Conservation (phyloP, 2,329 filamentous ascomycete genomes). For the Aspergillus costaricaensis region DNA sequence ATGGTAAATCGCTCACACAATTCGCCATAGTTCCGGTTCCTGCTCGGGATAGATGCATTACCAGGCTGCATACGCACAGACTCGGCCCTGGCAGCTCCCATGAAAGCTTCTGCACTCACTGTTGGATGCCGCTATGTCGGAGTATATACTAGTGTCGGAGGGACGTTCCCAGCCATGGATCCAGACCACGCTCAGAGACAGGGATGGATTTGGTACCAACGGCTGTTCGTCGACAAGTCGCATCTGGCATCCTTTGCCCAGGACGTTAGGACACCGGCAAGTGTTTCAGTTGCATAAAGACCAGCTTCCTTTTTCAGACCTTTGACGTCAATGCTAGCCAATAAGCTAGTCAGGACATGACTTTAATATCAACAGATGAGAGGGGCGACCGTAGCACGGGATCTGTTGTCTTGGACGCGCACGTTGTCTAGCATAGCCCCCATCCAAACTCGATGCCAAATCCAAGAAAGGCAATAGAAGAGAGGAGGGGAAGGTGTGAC, state of each 20-base stretch:
- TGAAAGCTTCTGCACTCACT: neutral
- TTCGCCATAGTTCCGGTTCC: neutral
- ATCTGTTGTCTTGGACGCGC: neutral
- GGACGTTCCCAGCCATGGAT: neutral
- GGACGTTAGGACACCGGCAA: neutral
- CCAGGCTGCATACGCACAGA: neutral
- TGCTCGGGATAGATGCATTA: neutral
- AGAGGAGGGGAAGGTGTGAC: neutral
- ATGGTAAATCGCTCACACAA: neutral
- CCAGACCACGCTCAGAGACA: neutral
- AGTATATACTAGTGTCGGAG: neutral
- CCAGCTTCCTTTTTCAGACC: neutral
- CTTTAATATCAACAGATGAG: neutral
- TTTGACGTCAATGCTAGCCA: neutral
- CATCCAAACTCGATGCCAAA: neutral
- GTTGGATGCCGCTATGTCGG: neutral
- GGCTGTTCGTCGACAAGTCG: neutral
- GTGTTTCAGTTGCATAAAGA: neutral
- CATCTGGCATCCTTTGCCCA: neutral
- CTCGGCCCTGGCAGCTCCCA: neutral
- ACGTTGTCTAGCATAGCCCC: neutral
- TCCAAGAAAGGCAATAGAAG: neutral
- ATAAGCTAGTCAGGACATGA: neutral
- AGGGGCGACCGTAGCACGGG: neutral
- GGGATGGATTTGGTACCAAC: neutral